Conservation (phyloP, 768 basidiomycete genomes). For the Rhizopogon roseolus region DNA sequence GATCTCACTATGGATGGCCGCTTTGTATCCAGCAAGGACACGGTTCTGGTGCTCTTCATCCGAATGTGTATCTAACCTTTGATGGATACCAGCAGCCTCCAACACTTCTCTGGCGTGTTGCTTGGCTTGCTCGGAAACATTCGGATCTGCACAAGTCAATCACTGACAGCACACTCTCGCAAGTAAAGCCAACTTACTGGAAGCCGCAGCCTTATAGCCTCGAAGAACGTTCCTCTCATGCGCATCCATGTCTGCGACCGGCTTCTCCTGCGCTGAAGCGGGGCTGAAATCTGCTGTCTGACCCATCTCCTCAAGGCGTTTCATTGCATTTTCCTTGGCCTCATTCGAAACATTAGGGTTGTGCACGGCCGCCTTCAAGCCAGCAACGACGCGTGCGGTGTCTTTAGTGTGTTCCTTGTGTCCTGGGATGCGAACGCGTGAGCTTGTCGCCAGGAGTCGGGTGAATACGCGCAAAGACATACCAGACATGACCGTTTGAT, state of each 20-base stretch:
- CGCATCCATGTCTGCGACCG: background rate
- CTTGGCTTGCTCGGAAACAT: slow-evolving; percentile 46
- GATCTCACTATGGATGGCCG: slow-evolving; percentile 41
- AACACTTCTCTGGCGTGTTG: slow-evolving; percentile 50
- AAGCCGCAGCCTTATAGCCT: slow-evolving; percentile 48
- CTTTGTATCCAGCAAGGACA: slow-evolving; percentile 54
- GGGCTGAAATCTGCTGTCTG: slow-evolving; percentile 8
- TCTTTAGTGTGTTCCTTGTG: slow-evolving; percentile 32
- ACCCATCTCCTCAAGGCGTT: slow-evolving; percentile 40
- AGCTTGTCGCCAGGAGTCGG: background rate
- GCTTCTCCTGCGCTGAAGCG: background rate
- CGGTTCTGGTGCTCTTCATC: slow-evolving; percentile 39
- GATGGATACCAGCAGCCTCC: slow-evolving; percentile 36
- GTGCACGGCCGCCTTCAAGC: slow-evolving; percentile 53
- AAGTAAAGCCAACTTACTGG: slow-evolving; percentile 25
- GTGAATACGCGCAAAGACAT: slow-evolving; percentile 4
- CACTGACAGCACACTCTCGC: background rate
- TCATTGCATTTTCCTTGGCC: slow-evolving; percentile 45
- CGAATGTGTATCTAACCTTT: slow-evolving; percentile 21
- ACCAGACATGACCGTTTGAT: slow-evolving; percentile 2
- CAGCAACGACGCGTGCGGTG: slow-evolving; percentile 44
- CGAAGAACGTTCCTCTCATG: slow-evolving; percentile 26
- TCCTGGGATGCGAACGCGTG: background rate
- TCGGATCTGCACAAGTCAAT: slow-evolving; percentile 28
- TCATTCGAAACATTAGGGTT: slow-evolving; percentile 55